Evolutionary conservation across 2,329 filamentous ascomycete species (phyloP).

Genomic region (Cladophialophora carrionii): DNA sequence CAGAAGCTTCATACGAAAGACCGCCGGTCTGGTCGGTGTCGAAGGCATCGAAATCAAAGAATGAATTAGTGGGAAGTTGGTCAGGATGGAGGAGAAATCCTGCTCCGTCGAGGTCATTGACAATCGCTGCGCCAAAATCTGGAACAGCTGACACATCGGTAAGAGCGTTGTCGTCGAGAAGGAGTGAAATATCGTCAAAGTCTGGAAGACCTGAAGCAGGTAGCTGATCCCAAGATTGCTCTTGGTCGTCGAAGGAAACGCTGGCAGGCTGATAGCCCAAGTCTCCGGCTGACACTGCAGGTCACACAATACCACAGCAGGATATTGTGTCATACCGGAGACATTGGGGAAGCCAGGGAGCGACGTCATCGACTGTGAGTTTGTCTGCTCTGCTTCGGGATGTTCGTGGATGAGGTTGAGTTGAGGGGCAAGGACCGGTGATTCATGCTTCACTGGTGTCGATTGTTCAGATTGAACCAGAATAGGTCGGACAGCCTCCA

Average conservation of each 20-base stretch:
- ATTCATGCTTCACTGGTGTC: constrained; percentile 33
- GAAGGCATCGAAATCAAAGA: constrained; percentile 60
- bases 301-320: constrained; percentile 99
- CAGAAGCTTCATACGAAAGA: constrained; percentile 56
- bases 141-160: constrained; percentile 69
- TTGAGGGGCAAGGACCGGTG: constrained; percentile 35
- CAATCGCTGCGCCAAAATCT: constrained; percentile 75
- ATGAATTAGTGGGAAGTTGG: constrained; percentile 56
- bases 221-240: constrained; percentile 44
- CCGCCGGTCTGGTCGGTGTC: constrained; percentile 48
- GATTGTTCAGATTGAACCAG: constrained; percentile 41
- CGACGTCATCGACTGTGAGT: constrained; percentile 40
- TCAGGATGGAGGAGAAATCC: constrained; percentile 49
- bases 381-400: constrained; percentile 48
- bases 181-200: constrained; percentile 66
- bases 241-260: constrained; percentile 47
- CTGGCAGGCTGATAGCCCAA: constrained; percentile 54
- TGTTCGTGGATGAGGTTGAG: constrained; percentile 38
- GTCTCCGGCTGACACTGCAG: constrained; percentile 97
- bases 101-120: constrained; percentile 67
- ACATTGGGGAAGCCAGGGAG: constrained; percentile 31
- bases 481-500: constrained; percentile 41
- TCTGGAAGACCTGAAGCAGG: constrained; percentile 64
- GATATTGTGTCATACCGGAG: constrained; percentile 99
- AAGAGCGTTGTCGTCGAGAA: constrained; percentile 66